These are phyloP conservation scores for Salicornia ramosissima DNA, from an alignment of 148 eudicot species.

Conservation along the genomic window DNA sequence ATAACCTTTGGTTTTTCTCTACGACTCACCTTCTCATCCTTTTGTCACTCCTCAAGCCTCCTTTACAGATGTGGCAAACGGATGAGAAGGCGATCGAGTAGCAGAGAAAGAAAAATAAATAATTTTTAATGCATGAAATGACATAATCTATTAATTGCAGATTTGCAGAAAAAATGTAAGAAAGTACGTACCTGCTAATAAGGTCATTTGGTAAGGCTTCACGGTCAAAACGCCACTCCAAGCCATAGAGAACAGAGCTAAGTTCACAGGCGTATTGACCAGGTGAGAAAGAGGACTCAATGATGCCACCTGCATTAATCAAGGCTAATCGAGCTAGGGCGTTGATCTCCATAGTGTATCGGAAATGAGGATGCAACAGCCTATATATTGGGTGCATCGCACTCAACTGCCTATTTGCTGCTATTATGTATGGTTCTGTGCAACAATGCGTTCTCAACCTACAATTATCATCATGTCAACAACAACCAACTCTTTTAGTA, in stretches of 20 bases:
- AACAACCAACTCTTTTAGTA: too few species aligned
- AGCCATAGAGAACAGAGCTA: conserved; percentile 51
- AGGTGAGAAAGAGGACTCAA: conserved; percentile 19
- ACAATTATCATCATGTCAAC: too few species aligned
- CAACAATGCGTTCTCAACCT: conserved; percentile 54
- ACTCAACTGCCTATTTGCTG: conserved; percentile 60
- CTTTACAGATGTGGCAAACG: too few species aligned
- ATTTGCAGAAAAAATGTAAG: too few species aligned
- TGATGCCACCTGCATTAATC: conserved; percentile 24
- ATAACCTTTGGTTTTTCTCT: too few species aligned
- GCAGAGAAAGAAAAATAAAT: too few species aligned
- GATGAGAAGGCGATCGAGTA: too few species aligned
- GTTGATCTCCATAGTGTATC: conserved; percentile 78
- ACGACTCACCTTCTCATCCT: too few species aligned
- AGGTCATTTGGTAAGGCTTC: conserved; percentile 63
- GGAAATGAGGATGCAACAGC: conserved; percentile 63
- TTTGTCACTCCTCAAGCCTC: too few species aligned
- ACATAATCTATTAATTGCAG: too few species aligned
- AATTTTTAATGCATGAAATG: too few species aligned
- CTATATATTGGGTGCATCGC: conserved; percentile 67
- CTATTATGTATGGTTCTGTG: conserved; percentile 69
- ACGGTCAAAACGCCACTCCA: conserved; percentile 59
- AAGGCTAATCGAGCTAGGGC: conserved; percentile 32
- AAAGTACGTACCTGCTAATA: conserved; percentile 38
- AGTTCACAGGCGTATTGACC: conserved; percentile 27